Base-by-base conservation (phyloP, 2,329 filamentous ascomycete genomes). In the Nigrograna mackinnonii region DNA sequence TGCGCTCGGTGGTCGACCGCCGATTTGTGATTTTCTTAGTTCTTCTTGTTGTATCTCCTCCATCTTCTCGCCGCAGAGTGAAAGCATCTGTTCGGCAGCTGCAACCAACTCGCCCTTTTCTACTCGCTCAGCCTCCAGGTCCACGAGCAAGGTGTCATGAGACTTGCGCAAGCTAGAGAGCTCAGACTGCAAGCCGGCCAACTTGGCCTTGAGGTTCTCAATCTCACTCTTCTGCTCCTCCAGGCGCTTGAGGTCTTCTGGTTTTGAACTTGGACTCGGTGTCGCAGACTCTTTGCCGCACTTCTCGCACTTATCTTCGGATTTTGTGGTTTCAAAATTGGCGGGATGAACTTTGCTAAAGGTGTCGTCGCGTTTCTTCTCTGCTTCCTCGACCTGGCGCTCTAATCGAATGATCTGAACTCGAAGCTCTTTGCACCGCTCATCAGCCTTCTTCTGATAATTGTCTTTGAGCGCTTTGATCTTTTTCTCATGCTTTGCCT, bases 401-500 rank as follows among this genome's bases (percentile, higher is more conserved):
- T 74, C 72, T 9, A 92, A 78, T 32, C 86, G 81, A 34, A 84
- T 83, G 32, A 95, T 77, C 48, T 83, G 84, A 14, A 68, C 66
- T 68, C 95, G 88, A 3, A 96, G 80, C 57, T 92, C 88, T 40
- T 82, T 82, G 43, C 92, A 82, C 61, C 87, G 89, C 77, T 95
- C 95, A 70, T 95, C 90, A 82, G 90, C 94, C 41, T 92, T 85
- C 35, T 82, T 81, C 67, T 96, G 90, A 71, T 97, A 85, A 60
- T 79, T 82, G 57, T 84, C 83, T 65, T 85, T 97, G 52, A 99
- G 78, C 4, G 91, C 92, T 1, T 89, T 82, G 33, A 97, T 92
- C 75, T 99, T 99, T 49, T 86, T 89, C 74, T 97, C 92, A 67
- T 99, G 94, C 73, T 99, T 99, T 64, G 87, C 85, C 74, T 96